Evolutionary conservation across 2,329 filamentous ascomycete species (phyloP).

Genomic region (Arachnopeziza araneosa): DNA sequence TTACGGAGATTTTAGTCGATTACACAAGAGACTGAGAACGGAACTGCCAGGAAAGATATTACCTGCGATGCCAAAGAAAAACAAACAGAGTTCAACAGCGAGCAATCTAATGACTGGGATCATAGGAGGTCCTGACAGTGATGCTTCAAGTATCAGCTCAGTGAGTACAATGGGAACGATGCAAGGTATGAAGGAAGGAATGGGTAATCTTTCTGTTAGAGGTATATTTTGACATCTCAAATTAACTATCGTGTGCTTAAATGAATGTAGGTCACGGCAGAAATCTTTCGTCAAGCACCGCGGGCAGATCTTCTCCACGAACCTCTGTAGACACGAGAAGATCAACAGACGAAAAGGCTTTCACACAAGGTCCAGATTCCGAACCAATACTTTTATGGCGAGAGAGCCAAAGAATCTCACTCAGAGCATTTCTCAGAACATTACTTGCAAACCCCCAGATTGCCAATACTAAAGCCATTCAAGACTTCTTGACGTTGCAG

Average conservation of each 20-base stretch:
- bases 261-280: slow-evolving; percentile 32
- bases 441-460: slow-evolving; percentile 80
- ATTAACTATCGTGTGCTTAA: not conserved
- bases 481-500: slow-evolving; percentile 73
- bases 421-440: slow-evolving; percentile 84
- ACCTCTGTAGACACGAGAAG: slow-evolving; percentile 38
- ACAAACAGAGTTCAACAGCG: slow-evolving; percentile 70
- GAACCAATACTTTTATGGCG: slow-evolving; percentile 64
- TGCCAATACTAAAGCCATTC: slow-evolving; percentile 74
- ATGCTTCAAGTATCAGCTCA: slow-evolving; percentile 69
- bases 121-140: slow-evolving; percentile 56
- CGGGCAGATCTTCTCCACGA: slow-evolving; percentile 37
- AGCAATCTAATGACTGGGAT: slow-evolving; percentile 48
- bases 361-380: slow-evolving; percentile 4
- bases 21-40: slow-evolving; percentile 73
- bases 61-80: slow-evolving; percentile 83
- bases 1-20: slow-evolving; percentile 79
- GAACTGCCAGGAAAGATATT: slow-evolving; percentile 90
- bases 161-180: slow-evolving; percentile 26
- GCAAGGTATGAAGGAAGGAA: slow-evolving; percentile 12
- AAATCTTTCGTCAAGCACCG: slow-evolving; percentile 33
- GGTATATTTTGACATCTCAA: slow-evolving; percentile 26
- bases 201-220: slow-evolving; percentile 38
- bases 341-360: not conserved
- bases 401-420: slow-evolving; percentile 84